A percentile compares a stretch with the other conserved stretches of the same genome.
phyloP scores from a whole-genome alignment of 192 early-diverging fungal species.

The Coemansia sp. region DNA sequence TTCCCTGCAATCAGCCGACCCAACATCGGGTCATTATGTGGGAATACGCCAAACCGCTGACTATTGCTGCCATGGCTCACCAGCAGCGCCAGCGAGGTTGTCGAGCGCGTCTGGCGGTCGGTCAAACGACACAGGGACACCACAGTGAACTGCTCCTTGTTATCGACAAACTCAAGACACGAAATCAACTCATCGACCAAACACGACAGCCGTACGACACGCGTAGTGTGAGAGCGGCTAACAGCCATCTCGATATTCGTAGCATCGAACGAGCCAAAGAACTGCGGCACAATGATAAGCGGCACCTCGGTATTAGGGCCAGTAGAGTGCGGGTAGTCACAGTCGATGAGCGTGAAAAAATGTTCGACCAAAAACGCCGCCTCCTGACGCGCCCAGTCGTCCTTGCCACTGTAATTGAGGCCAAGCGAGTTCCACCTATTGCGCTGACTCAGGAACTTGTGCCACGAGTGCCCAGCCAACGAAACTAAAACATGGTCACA shows the following conservation, averaged over 20 bases:
- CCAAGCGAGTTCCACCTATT: constrained; percentile 46
- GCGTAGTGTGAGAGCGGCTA: constrained; percentile 12
- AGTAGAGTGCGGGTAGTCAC: not conserved
- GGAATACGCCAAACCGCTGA: constrained; percentile 41
- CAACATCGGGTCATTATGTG: constrained; percentile 49
- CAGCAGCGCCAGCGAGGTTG: constrained; percentile 32
- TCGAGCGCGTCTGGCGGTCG: constrained; percentile 29
- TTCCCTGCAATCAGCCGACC: constrained; percentile 22
- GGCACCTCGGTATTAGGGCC: constrained; percentile 3
- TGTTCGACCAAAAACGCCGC: constrained; percentile 30
- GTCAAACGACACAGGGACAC: constrained; percentile 41
- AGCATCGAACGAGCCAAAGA: constrained; percentile 33
- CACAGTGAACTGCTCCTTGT: constrained; percentile 32
- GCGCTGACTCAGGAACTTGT: constrained; percentile 38
- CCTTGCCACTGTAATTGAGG: constrained; percentile 29
- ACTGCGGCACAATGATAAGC: constrained; percentile 27
- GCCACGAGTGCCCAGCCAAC: constrained; percentile 46
- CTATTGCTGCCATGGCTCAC: constrained; percentile 41
- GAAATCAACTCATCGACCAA: constrained; percentile 24
- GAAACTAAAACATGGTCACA: constrained; percentile 22
- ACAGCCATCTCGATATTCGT: constrained; percentile 36
- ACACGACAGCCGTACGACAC: constrained; percentile 7
- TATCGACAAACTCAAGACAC: constrained; percentile 23
- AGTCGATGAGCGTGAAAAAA: constrained; percentile 29
- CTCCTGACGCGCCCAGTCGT: constrained; percentile 46